Base-by-base conservation (phyloP, 768 basidiomycete genomes). In the Lactarius tabidus region DNA sequence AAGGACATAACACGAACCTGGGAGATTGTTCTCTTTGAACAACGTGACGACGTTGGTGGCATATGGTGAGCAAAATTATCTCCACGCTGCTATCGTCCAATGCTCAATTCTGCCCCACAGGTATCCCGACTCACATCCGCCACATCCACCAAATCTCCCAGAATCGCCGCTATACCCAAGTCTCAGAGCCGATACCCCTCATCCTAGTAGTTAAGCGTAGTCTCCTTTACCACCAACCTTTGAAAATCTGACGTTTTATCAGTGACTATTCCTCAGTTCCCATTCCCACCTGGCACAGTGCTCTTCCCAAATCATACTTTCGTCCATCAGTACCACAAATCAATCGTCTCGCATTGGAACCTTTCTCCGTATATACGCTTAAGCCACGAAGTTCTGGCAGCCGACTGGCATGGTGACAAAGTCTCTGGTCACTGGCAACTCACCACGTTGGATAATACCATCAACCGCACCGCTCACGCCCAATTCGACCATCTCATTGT, bases 401-500 rank as follows among this genome's bases (percentile, higher is more conserved):
- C 82, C 1, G 70, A 73, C 4, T 86, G 84, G 84, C 65, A 70
- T 12, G 83, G 82, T 1, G n/a, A 64, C 1, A 60, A 73, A 3
- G 67, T 71, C 7, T 45, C 69, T 2, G 83, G 82, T 3, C 66
- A 72, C 28, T 85, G 85, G 85, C 75, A 81, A 43, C 59, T 86
- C 36, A 73, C 73, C 1, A 71, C 82, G 6, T 66, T 66, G 1
- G 69, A 71, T 39, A 31, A 28, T 9, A 54, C 65, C 8, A 39
- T 68, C 20, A 74, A 74, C 38, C 58, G 51, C 31, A 63, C 70
- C 41, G 71, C 57, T 10, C 69, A 71, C 5, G 71, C 68, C 74
- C 86, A 59, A 3, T 82, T 82, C 68, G 80, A 85, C 66, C 85
- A 86, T 70, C 75, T 87, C 68, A 74, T 86, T 33, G 79, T 84